A percentile compares a stretch with the other conserved stretches of the same genome.
Evolutionary conservation across 306 rosid genomes (phyloP).

Genomic region (Prunus armeniaca): DNA sequence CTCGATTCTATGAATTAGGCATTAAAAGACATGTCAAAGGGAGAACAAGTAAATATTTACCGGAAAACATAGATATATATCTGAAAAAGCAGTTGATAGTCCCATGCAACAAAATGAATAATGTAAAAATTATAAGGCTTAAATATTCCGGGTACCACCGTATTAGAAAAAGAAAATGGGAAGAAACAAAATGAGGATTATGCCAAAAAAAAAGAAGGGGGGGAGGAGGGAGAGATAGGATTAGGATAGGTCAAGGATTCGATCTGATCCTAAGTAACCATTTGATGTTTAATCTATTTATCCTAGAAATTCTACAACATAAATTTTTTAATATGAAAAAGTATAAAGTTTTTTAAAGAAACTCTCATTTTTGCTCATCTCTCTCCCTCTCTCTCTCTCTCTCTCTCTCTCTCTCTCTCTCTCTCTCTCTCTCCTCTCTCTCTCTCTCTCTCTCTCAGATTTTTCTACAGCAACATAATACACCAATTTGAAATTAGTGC

Average conservation of each 20-base stretch:
- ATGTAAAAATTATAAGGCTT: neutral
- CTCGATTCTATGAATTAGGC: conserved; percentile 67
- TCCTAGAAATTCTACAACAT: neutral
- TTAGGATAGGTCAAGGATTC: too few species aligned
- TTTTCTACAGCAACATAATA: neutral
- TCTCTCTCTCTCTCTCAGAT: neutral
- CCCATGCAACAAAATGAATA: neutral
- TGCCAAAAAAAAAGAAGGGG: too few species aligned
- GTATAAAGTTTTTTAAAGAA: too few species aligned
- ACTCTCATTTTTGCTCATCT: too few species aligned
- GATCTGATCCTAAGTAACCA: too few species aligned
- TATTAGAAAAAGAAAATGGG: neutral
- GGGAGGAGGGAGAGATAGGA: too few species aligned
- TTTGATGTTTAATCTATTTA: neutral
- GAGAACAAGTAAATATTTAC: neutral
- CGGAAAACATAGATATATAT: neutral
- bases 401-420: too few species aligned
- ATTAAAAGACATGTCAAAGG: conserved; percentile 22
- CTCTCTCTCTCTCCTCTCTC: too few species aligned
- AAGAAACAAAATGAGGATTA: neutral
- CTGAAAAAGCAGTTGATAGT: conserved; percentile 1
- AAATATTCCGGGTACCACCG: neutral
- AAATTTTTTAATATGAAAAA: neutral
- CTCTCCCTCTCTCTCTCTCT: too few species aligned
- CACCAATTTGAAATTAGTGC: conserved; percentile 16